Percentiles rank a stretch among this genome's conserved stretches.
These are phyloP conservation scores for Juglanconis juglandina DNA, from an alignment of 2,329 filamentous ascomycete genomes.

Conservation along the genomic window DNA sequence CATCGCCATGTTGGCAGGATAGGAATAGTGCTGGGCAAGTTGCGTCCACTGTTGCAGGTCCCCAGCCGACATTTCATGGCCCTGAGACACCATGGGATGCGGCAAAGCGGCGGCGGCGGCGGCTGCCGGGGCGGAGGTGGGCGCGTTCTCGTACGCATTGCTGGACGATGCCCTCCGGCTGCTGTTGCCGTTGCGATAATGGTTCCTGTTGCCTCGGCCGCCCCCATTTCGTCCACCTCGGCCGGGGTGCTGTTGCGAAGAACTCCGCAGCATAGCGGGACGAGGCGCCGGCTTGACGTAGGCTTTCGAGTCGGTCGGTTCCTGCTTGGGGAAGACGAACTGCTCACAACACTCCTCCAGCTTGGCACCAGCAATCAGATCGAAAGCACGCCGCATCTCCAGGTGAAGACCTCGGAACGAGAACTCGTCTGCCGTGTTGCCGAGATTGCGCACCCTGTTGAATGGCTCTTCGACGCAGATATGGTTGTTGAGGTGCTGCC, in stretches of 20 bases:
- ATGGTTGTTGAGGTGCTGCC: constrained; percentile 77
- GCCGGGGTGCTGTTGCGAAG: constrained; percentile 54
- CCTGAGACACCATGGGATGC: not conserved
- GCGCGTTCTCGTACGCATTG: constrained; percentile 47
- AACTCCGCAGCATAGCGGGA: constrained; percentile 57
- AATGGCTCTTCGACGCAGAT: constrained; percentile 96
- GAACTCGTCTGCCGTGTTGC: constrained; percentile 93
- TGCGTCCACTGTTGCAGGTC: constrained; percentile 32
- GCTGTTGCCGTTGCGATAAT: constrained; percentile 40
- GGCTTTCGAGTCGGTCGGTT: constrained; percentile 47
- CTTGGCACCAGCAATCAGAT: constrained; percentile 72
- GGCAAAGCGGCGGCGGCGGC: constrained; percentile 35
- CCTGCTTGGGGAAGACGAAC: constrained; percentile 83
- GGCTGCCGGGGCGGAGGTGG: constrained; percentile 36
- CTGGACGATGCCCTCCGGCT: constrained; percentile 53
- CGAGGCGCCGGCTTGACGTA: constrained; percentile 58
- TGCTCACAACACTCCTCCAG: constrained; percentile 82
- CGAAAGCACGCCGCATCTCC: constrained; percentile 85
- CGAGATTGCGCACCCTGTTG: constrained; percentile 82
- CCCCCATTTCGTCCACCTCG: constrained; percentile 45
- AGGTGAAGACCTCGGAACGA: constrained; percentile 88
- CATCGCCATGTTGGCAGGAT: constrained; percentile 16
- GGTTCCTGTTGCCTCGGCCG: constrained; percentile 47
- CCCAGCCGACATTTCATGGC: constrained; percentile 26
- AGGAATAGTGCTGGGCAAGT: constrained; percentile 16